Evolutionary conservation across 2,329 filamentous ascomycete genomes (phyloP), one percentile per base, ranked within the genome.

Genomic region (Chaetoscypha palmicola): DNA sequence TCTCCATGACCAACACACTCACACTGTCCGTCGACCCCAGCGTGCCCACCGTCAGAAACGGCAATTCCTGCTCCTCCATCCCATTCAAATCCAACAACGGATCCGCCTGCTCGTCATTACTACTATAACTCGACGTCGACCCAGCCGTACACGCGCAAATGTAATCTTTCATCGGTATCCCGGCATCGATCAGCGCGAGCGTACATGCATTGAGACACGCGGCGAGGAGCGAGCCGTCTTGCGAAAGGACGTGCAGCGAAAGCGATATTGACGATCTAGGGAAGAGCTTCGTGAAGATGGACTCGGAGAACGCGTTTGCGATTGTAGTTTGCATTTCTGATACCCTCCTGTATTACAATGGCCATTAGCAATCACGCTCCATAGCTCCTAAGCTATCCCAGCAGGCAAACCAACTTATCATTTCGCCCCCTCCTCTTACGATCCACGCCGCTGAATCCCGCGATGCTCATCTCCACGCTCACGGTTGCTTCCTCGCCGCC

Each of bases 81-180:
- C 71, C 74, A 62, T 91, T 94, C 22, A 94, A 66, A 64, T 94
- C 87, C 43, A 94, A 70, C 45, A 94, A 64, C 2, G 87, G 87
- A 58, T 94, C 87, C 9, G 84, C 83, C 2, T 62, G 63, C 47
- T 86, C 83, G 58, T 85, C 81, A 44, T 77, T 77, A 1, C 72
- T 71, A 0, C 76, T 71, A 53, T 83, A 77, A 0, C 79, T 76
- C 0, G 81, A 81, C 0, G 84, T 87, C 11, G 83, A 86, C 3
- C 90, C 92, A 0, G 88, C 86, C 1, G 90, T 95, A 66, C 87
- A 94, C 4, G 90, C 88, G 17, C 82, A 81, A 2, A 97, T 77
- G 62, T 96, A 94, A 61, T 94, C 88, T 2, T 81, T 80, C 90
- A 97, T 96, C 19, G 92, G 92, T 16, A 98, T 83, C 41, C 92